phyloP scores from a whole-genome alignment of 2,329 filamentous ascomycete genomes.

The Apiospora koreana region DNA sequence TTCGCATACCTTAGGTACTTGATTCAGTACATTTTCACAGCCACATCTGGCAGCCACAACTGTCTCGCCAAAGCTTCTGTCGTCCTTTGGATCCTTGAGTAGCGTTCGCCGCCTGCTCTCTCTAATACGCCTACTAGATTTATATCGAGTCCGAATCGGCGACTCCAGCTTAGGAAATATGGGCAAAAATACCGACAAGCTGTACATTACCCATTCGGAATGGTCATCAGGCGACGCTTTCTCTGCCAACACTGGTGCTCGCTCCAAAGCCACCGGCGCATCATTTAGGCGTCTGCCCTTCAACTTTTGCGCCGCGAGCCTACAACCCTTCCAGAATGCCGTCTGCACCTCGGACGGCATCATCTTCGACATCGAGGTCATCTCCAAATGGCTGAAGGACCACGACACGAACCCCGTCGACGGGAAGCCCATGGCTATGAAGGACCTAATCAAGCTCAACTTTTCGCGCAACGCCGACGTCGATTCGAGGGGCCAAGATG shows the following conservation, averaged over 20 bases:
- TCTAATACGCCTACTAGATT: neutral
- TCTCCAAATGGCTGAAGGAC: constrained; percentile 90
- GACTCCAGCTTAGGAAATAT: constrained; percentile 28
- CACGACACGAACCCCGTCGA: constrained; percentile 90
- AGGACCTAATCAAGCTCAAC: constrained; percentile 86
- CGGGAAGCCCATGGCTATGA: constrained; percentile 74
- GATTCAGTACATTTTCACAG: neutral
- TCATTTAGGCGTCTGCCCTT: constrained; percentile 89
- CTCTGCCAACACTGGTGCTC: constrained; percentile 72
- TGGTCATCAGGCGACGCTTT: constrained; percentile 92
- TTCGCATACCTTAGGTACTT: too few species aligned
- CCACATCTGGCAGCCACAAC: neutral
- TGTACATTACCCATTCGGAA: constrained; percentile 91
- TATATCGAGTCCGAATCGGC: neutral
- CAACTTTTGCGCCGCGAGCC: constrained; percentile 95
- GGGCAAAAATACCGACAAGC: constrained; percentile 58
- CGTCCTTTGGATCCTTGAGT: neutral
- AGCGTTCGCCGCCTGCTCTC: neutral
- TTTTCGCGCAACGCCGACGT: constrained; percentile 87
- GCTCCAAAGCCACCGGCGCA: constrained; percentile 55
- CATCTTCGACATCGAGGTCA: constrained; percentile 94
- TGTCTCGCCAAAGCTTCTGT: neutral
- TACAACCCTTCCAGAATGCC: constrained; percentile 92
- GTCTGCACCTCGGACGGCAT: constrained; percentile 87
- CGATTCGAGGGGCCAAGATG: constrained; percentile 46